phyloP scores from a whole-genome alignment of 345 rosid species.

The Acer yangbiense region DNA sequence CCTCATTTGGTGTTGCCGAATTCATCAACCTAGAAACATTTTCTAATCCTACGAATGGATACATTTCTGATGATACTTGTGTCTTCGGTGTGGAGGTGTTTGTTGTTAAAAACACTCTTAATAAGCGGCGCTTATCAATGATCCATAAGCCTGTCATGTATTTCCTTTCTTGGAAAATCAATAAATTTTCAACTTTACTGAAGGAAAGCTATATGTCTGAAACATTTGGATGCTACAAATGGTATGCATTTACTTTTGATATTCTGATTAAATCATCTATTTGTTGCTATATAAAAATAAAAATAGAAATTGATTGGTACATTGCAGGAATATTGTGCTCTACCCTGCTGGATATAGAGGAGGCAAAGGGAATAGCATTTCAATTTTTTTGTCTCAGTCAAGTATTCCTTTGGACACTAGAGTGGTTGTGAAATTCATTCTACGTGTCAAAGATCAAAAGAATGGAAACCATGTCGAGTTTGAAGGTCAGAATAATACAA shows the following conservation, averaged over 20 bases:
- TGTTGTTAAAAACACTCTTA: not conserved
- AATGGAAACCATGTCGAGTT: no score
- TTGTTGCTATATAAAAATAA: not conserved
- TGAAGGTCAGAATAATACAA: no score
- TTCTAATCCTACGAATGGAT: not conserved
- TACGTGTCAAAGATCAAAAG: no score
- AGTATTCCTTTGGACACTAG: no score
- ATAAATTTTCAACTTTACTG: not conserved
- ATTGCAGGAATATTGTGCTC: not conserved
- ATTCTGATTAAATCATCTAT: not conserved
- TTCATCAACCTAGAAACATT: not conserved
- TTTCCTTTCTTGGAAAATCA: not conserved
- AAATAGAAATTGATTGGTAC: not conserved
- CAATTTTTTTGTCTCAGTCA: no score
- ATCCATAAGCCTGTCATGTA: not conserved
- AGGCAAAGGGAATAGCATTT: no score
- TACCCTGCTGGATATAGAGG: no score
- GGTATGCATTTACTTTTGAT: not conserved
- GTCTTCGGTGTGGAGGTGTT: not conserved
- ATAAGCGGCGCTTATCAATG: not conserved
- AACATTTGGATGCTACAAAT: not conserved
- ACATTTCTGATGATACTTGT: not conserved
- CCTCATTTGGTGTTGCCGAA: not conserved
- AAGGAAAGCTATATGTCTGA: not conserved
- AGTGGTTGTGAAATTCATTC: no score